A percentile compares a stretch with the other conserved stretches of the same genome.
phyloP scores from a whole-genome alignment of 2,329 filamentous ascomycete genomes.

The Geosmithia putterillii region DNA sequence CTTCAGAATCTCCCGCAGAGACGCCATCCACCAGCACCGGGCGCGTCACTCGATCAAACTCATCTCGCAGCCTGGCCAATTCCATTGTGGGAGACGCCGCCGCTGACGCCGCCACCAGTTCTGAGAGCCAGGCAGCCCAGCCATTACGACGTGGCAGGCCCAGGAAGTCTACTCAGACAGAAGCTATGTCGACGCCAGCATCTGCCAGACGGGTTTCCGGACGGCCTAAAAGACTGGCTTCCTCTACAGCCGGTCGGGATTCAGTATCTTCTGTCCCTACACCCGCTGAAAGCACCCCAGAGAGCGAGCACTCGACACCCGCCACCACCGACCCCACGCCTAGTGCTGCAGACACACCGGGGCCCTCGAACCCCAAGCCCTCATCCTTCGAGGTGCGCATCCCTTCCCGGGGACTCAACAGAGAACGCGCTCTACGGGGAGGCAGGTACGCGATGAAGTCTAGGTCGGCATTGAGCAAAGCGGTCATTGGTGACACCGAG shows the following conservation, averaged over 20 bases:
- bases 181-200: not conserved
- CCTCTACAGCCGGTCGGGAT: conserved; percentile 9
- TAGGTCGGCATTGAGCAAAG: conserved; percentile 27
- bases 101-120: not conserved
- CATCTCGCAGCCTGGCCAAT: not conserved
- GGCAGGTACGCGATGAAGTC: conserved; percentile 36
- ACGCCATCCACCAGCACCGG: not conserved
- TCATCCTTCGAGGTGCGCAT: not conserved
- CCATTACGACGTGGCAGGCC: not conserved
- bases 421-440: conserved; percentile 15
- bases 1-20: not conserved
- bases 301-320: conserved; percentile 20
- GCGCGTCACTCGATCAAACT: not conserved
- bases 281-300: conserved; percentile 13
- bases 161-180: not conserved
- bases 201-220: not conserved
- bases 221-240: not conserved
- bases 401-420: conserved; percentile 4
- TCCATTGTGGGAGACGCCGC: not conserved
- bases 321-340: conserved; percentile 24
- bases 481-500: conserved; percentile 28
- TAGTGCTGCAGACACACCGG: conserved; percentile 9
- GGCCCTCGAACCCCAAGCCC: not conserved
- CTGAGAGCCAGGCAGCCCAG: not conserved
- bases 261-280: conserved; percentile 19